Evolutionary conservation across 2,329 filamentous ascomycete genomes (phyloP).

Genomic region (Lachnellula suecica): DNA sequence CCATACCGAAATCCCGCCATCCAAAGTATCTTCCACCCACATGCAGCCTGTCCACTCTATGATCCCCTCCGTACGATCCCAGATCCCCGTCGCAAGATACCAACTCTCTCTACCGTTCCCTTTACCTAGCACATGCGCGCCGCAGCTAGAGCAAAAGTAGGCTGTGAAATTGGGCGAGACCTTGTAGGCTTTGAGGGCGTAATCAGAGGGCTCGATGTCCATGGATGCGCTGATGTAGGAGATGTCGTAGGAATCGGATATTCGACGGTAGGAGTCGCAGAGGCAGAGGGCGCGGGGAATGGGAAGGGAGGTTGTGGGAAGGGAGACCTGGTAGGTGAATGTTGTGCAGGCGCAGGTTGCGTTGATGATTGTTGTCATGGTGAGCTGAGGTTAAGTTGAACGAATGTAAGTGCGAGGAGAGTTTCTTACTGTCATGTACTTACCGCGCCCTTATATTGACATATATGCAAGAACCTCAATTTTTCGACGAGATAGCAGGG

Average conservation of each 20-base stretch:
- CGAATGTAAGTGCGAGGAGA: neutral
- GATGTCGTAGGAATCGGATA: conserved; percentile 45
- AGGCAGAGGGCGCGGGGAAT: conserved; percentile 46
- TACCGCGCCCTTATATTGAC: neutral
- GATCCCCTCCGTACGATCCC: conserved; percentile 28
- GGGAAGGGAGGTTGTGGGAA: conserved; percentile 36
- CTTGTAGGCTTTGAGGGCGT: conserved; percentile 42
- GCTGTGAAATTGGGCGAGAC: conserved; percentile 41
- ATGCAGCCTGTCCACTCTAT: conserved; percentile 26
- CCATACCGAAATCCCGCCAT: conserved; percentile 52
- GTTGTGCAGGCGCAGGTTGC: conserved; percentile 38
- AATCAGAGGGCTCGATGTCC: conserved; percentile 27
- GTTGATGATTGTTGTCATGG: conserved; percentile 18
- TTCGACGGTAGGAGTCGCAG: conserved; percentile 48
- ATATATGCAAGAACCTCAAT: too few relatives aligned
- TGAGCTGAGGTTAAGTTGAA: neutral
- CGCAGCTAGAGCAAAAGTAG: conserved; percentile 51
- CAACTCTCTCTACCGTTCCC: conserved; percentile 24
- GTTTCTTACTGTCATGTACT: neutral
- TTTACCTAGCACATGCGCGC: conserved; percentile 40
- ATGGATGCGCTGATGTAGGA: conserved; percentile 37
- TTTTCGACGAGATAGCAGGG: too few relatives aligned
- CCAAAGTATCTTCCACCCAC: conserved; percentile 44
- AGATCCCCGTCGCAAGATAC: conserved; percentile 36
- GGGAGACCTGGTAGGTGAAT: conserved; percentile 34